phyloP scores from a whole-genome alignment of 2,329 filamentous ascomycete species.

The Chrysosphaeria jannelii region DNA sequence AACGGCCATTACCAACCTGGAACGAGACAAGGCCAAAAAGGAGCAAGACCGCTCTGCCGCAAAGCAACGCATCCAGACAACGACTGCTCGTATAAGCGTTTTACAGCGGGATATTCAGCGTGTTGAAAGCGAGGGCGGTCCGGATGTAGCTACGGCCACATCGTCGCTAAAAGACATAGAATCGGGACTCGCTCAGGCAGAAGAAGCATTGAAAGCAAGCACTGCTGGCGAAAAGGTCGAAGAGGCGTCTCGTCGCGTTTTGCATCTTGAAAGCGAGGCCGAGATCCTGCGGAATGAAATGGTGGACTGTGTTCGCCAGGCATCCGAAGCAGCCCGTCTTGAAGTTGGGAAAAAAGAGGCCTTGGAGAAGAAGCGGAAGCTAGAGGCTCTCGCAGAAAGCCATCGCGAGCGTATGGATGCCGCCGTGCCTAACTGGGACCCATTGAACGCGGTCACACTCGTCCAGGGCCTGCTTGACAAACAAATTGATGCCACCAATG shows the following conservation, averaged over 20 bases:
- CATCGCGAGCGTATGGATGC: too few species aligned
- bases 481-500: conserved; percentile 24
- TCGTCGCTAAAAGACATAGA: conserved; percentile 41
- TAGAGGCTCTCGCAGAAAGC: conserved; percentile 61
- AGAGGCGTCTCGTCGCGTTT: conserved; percentile 31
- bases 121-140: conserved; percentile 68
- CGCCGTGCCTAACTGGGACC: too few species aligned
- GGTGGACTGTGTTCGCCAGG: conserved; percentile 50
- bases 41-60: conserved; percentile 46
- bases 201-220: conserved; percentile 28
- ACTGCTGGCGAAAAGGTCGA: conserved; percentile 44
- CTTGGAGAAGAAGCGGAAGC: conserved; percentile 37
- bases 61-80: conserved; percentile 37
- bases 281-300: conserved; percentile 52
- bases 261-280: conserved; percentile 38
- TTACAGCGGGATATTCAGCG: conserved; percentile 38
- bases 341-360: conserved; percentile 60
- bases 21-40: conserved; percentile 39
- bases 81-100: conserved; percentile 36
- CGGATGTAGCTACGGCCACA: conserved; percentile 39
- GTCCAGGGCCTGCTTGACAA: conserved; percentile 33
- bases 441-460: too few species aligned
- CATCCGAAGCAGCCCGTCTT: conserved; percentile 56
- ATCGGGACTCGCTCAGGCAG: conserved; percentile 26
- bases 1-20: conserved; percentile 37